These are phyloP conservation scores for Dissophora ornata DNA, from an alignment of 192 early-diverging fungal genomes.

Conservation along the genomic window DNA sequence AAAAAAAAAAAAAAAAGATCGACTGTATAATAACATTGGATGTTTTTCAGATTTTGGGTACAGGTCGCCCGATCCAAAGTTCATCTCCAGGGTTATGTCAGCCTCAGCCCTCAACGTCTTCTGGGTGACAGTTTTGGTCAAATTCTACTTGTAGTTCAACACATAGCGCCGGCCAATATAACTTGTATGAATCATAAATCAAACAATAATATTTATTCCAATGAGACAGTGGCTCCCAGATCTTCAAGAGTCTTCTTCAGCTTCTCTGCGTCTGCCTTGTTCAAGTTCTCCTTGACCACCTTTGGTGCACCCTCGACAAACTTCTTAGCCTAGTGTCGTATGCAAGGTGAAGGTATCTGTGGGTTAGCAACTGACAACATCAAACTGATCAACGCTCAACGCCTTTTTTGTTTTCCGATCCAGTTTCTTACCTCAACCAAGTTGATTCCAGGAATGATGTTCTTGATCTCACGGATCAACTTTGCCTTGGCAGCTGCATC, in stretches of 20 bases:
- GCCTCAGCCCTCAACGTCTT: constrained; percentile 34
- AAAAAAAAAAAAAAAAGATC: too few species aligned
- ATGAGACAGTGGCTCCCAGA: constrained; percentile 89
- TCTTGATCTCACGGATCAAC: constrained; percentile 98
- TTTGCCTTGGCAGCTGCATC: constrained; percentile 96
- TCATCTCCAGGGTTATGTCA: constrained; percentile 15
- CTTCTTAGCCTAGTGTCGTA: constrained; percentile 89
- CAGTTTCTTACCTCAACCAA: constrained; percentile 87
- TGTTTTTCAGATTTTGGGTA: constrained; percentile 47
- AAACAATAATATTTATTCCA: constrained; percentile 79
- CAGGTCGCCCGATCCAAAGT: constrained; percentile 26
- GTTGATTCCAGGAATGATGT: constrained; percentile 90
- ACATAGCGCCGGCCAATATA: too few species aligned
- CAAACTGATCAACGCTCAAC: too few species aligned
- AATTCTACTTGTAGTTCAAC: constrained; percentile 81
- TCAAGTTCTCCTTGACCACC: constrained; percentile 88
- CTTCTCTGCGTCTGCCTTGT: constrained; percentile 98
- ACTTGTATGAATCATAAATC: not conserved
- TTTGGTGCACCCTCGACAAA: constrained; percentile 98
- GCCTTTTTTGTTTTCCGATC: too few species aligned
- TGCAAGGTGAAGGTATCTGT: too few species aligned
- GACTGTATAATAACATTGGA: too few species aligned
- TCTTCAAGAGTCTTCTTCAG: constrained; percentile 95
- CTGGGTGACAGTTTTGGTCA: constrained; percentile 80
- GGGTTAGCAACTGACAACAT: too few species aligned